Evolutionary conservation across 2,329 filamentous ascomycete species (phyloP).

Genomic region (Fonsecaea pedrosoi): DNA sequence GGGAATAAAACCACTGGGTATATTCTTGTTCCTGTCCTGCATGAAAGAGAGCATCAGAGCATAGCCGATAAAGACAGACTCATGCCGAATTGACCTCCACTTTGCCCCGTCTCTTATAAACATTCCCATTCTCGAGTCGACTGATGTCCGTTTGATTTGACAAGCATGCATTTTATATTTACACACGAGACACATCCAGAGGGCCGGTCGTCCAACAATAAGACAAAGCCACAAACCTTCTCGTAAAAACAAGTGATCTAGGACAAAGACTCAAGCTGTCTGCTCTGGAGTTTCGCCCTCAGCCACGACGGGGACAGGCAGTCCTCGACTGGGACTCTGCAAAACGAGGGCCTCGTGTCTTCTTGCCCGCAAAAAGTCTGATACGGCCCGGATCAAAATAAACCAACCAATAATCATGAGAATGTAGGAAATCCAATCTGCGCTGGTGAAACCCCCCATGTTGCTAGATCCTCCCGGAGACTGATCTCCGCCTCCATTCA

Average conservation of each 20-base stretch:
- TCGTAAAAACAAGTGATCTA: neutral
- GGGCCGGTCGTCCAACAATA: slow-evolving; percentile 1
- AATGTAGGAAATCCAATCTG: slow-evolving; percentile 86
- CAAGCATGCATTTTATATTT: slow-evolving; percentile 14
- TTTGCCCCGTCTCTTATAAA: neutral
- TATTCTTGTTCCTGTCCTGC: neutral
- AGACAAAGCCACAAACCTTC: neutral
- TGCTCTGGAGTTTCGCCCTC: slow-evolving; percentile 81
- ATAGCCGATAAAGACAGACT: neutral
- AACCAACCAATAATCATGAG: slow-evolving; percentile 99
- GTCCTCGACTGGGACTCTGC: slow-evolving; percentile 87
- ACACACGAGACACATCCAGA: slow-evolving; percentile 7
- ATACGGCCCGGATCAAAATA: slow-evolving; percentile 90
- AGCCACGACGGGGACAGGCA: slow-evolving; percentile 84
- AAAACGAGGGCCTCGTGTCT: slow-evolving; percentile 91
- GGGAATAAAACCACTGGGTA: neutral
- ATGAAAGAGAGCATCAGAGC: slow-evolving; percentile 1
- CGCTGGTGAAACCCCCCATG: slow-evolving; percentile 34
- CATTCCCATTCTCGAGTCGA: neutral
- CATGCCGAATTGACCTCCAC: neutral
- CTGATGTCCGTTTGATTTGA: neutral
- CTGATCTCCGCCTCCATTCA: slow-evolving; percentile 46
- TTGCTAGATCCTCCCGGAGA: slow-evolving; percentile 14
- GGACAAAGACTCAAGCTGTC: slow-evolving; percentile 63
- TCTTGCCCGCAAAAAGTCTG: slow-evolving; percentile 85